Percentiles rank a stretch among this genome's conserved stretches.
phyloP scores from a whole-genome alignment of 2,329 filamentous ascomycete species.

The Penicillium nordicum region DNA sequence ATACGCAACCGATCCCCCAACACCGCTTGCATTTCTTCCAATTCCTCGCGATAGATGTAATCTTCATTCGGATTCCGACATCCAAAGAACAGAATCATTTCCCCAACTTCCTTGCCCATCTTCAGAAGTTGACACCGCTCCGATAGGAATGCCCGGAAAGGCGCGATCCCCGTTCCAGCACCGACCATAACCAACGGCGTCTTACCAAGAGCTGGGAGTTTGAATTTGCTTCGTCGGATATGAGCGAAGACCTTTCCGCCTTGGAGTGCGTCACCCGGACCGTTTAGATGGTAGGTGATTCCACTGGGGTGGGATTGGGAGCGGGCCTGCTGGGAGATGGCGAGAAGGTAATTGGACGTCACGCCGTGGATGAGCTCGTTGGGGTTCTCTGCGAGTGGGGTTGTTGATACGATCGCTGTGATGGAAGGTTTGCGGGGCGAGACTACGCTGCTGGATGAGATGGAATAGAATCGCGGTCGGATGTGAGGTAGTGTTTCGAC shows the following conservation, averaged over 20 bases:
- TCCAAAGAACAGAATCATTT: constrained; percentile 44
- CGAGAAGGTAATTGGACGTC: constrained; percentile 88
- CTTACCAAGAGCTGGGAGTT: constrained; percentile 59
- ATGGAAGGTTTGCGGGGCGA: constrained; percentile 61
- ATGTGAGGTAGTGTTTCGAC: constrained; percentile 84
- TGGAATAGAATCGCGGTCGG: constrained; percentile 92
- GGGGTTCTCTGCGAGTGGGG: constrained; percentile 65
- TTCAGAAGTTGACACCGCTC: constrained; percentile 39
- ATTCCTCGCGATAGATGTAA: constrained; percentile 35
- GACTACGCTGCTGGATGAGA: constrained; percentile 62
- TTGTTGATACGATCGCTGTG: constrained; percentile 82
- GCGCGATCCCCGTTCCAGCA: constrained; percentile 51
- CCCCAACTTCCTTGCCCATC: constrained; percentile 37
- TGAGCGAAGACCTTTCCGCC: constrained; percentile 86
- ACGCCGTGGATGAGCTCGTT: constrained; percentile 77
- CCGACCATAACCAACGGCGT: constrained; percentile 53
- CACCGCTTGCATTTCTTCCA: constrained; percentile 22
- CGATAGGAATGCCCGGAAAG: constrained; percentile 44
- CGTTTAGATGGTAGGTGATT: constrained; percentile 73
- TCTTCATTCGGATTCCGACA: constrained; percentile 39
- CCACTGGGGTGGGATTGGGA: constrained; percentile 72
- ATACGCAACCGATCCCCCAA: constrained; percentile 20
- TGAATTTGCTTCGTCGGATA: constrained; percentile 93
- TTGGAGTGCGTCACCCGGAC: constrained; percentile 87
- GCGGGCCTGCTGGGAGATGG: constrained; percentile 55